Conservation (phyloP, 805 yeast genomes). For the Torulaspora indica region DNA sequence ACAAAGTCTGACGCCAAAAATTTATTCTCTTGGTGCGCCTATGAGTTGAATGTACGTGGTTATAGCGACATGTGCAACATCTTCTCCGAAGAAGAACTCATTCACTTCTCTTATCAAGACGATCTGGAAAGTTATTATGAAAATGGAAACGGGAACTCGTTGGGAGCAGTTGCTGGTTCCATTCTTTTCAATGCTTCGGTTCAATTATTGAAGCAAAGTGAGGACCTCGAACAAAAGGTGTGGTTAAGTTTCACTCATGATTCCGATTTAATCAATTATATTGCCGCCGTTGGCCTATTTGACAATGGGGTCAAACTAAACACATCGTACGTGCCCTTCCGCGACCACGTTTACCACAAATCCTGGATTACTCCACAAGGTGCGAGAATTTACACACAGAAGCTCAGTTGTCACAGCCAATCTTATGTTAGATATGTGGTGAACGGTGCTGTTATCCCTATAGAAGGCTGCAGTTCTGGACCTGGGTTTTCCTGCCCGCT, state of each 20-base stretch:
- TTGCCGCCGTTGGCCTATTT: slow-evolving; percentile 59
- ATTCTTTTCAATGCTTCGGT: slow-evolving; percentile 51
- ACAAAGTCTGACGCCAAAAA: slow-evolving; percentile 48
- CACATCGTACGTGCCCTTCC: slow-evolving; percentile 42
- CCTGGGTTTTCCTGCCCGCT: slow-evolving; percentile 50
- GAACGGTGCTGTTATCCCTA: slow-evolving; percentile 53
- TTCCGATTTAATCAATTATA: slow-evolving; percentile 54
- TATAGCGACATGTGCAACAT: slow-evolving; percentile 60
- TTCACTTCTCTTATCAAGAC: slow-evolving; percentile 53
- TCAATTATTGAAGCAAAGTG: slow-evolving; percentile 45
- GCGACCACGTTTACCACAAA: slow-evolving; percentile 43
- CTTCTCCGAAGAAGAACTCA: slow-evolving; percentile 64
- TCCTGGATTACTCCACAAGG: slow-evolving; percentile 56
- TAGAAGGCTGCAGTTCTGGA: slow-evolving; percentile 45
- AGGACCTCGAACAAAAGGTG: slow-evolving; percentile 48
- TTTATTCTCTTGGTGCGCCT: slow-evolving; percentile 64
- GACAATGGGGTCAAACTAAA: slow-evolving; percentile 40
- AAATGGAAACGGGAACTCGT: slow-evolving; percentile 59
- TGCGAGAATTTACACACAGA: slow-evolving; percentile 48
- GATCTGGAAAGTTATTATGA: slow-evolving; percentile 59
- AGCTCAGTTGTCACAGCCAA: slow-evolving; percentile 40
- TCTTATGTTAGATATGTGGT: slow-evolving; percentile 46
- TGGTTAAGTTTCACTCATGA: slow-evolving; percentile 76
- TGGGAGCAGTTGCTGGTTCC: slow-evolving; percentile 55
- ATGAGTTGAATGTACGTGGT: slow-evolving; percentile 67